Evolutionary conservation across 306 rosid species (phyloP), one percentile per base, ranked within the genome.

Genomic region (Canavalia ensiformis): DNA sequence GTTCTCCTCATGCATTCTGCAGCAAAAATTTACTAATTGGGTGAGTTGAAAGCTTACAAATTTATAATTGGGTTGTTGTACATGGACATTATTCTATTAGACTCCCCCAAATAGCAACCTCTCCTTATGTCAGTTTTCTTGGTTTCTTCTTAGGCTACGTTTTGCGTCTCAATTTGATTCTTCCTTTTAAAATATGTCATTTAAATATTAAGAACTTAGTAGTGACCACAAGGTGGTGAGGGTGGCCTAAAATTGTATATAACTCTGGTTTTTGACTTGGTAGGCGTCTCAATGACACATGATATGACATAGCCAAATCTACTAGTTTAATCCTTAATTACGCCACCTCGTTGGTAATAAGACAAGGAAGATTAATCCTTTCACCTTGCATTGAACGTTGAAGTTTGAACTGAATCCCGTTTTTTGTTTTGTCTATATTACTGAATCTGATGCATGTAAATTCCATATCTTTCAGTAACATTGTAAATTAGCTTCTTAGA

Each of bases 181-280:
- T 74, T 82, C 59, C 18, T 2, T 76, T 78, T 82, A 49, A 69
- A 39, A 56, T 3, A 41, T 35, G 72, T 7, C 5, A 30, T 66
- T 74, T 37, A 31, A 60, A 49, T 56, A 83, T 65, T 52, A 25
- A 56, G 49, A 76, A 55, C 66, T 72, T 6, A 71, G 73, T 82
- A 81, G 89, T 82, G 87, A 83, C 63, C 85, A 57, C 78, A 76
- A 82, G 46, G 80, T 89, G 90, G 87, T 44, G 55, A 28, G 83
- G 79, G 63, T 50, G 81, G 75, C 41, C 55, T n/a, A 72, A 18
- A 44, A 68, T 66, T 82, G 45, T 86, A 58, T 83, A 49, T 11
- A 81, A 78, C 67, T 69, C n/a, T 44, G 44, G 75, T 72, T 66
- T 68, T 81, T 79, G 72, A 84, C 83, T 75, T 74, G 68, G 76